These are phyloP conservation scores for Saccharomycopsis hybrid DNA, from an alignment of 1,139 yeast species.

Conservation along the genomic window DNA sequence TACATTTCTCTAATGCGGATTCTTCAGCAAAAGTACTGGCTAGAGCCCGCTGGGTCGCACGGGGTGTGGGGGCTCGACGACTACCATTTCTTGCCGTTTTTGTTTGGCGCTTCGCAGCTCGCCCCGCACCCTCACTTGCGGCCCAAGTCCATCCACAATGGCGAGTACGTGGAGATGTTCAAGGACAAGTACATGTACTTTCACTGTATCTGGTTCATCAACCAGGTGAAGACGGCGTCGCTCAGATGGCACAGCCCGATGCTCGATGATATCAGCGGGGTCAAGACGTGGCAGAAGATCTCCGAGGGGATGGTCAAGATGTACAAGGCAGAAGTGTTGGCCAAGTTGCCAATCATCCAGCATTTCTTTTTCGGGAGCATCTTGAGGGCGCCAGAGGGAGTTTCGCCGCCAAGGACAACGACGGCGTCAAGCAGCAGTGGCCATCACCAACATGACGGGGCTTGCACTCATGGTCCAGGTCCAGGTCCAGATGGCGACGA, in stretches of 20 bases:
- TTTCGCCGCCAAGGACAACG: conserved; percentile 29
- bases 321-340: conserved; percentile 77
- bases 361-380: conserved; percentile 83
- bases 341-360: conserved; percentile 84
- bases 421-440: conserved; percentile 29
- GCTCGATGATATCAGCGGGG: conserved; percentile 68
- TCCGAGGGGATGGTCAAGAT: conserved; percentile 68
- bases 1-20: conserved; percentile 62
- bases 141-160: conserved; percentile 29
- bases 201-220: conserved; percentile 72
- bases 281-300: conserved; percentile 64
- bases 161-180: conserved; percentile 34
- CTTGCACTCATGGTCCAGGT: conserved; percentile 24
- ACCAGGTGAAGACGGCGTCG: conserved; percentile 69
- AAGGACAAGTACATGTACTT: conserved; percentile 58
- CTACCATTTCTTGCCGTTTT: conserved; percentile 83
- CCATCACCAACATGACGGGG: conserved; percentile 21
- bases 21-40: conserved; percentile 58
- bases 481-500: conserved; percentile 5
- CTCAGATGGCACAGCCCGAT: conserved; percentile 86
- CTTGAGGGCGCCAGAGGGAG: conserved; percentile 64
- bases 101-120: conserved; percentile 85
- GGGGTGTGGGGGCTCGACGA: conserved; percentile 89
- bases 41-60: conserved; percentile 65
- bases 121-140: conserved; percentile 16